Evolutionary conservation across 2,329 filamentous ascomycete species (phyloP).

Genomic region (Thielaviopsis cerberus): DNA sequence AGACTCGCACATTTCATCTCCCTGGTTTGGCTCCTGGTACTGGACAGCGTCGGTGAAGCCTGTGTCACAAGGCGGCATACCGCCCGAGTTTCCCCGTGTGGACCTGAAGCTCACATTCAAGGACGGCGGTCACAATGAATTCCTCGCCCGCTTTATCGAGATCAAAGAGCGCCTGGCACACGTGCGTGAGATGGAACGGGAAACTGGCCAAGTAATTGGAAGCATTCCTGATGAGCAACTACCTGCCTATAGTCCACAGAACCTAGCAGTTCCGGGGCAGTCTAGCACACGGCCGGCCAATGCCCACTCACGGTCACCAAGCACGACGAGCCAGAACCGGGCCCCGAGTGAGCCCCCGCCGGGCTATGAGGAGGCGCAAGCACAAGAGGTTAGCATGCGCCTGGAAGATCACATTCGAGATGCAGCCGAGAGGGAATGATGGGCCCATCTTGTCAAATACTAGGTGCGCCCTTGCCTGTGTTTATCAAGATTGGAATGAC

Average conservation of each 20-base stretch:
- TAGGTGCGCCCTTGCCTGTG: not conserved
- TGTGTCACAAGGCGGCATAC: conserved; percentile 67
- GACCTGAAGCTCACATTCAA: conserved; percentile 80
- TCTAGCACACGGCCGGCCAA: conserved; percentile 17
- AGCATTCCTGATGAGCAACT: conserved; percentile 68
- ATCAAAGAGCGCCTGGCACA: conserved; percentile 72
- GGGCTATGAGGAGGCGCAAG: conserved; percentile 79
- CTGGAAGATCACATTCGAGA: conserved; percentile 55
- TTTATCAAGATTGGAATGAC: not conserved
- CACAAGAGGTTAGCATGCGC: conserved; percentile 39
- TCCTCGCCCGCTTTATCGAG: conserved; percentile 62
- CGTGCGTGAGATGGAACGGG: conserved; percentile 54
- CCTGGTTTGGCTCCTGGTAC: conserved; percentile 83
- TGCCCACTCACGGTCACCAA: conserved; percentile 17
- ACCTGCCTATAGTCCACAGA: conserved; percentile 45
- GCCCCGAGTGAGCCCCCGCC: conserved; percentile 63
- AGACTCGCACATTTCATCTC: conserved; percentile 70
- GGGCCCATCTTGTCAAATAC: not conserved
- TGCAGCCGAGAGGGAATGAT: conserved; percentile 44
- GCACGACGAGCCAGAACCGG: conserved; percentile 20
- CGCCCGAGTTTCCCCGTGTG: conserved; percentile 50
- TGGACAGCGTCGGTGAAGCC: conserved; percentile 70
- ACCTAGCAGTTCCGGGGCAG: conserved; percentile 5
- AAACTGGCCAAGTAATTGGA: conserved; percentile 40
- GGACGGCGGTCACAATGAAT: conserved; percentile 88